Evolutionary conservation across 163 green algal species (phyloP), one percentile per base, ranked within the genome.

Genomic region (Picocystis sp.): DNA sequence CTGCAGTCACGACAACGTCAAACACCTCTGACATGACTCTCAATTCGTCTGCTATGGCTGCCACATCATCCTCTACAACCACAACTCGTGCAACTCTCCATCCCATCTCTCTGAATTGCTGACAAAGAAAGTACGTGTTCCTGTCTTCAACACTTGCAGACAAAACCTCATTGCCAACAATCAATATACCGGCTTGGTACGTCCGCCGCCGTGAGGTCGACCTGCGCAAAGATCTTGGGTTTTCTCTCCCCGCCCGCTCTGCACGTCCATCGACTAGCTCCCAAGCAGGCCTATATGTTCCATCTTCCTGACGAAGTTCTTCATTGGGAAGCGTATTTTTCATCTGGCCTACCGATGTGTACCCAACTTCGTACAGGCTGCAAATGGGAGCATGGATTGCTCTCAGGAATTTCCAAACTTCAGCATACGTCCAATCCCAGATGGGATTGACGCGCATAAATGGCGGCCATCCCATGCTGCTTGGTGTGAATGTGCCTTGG

Each of bases 361-460:
- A 94, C 1, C 85, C 85, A 1, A 64, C 43, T 65, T 93, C 77
- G 62, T 95, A 95, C 12, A 95, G 72, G 11, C 15, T 54, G 22
- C 35, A 43, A 11, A 34, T 21, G 17, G 33, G 21, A 22, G 51
- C 25, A 11, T 52, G 51, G 22, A 57, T 41, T 57, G 19, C 25
- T 24, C 51, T 6, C 14, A 50, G 33, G 22, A 50, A 57, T 22
- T 19, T 54, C 47, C 44, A 44, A 13, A 50, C 84, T 48, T 95
- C 82, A 41, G 73, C 59, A 67, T 95, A 96, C 13, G 55, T 77
- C 86, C 87, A 96, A 59, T 92, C 72, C 43, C 95, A 63, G 23
- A 97, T 85, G 34, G 87, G 87, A 68, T 97, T 97, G 33, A 97
- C 71, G 11, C 89, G 73, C 87, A 97, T 94, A 73, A 97, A 97